These are phyloP conservation scores for Exobasidium rhododendri DNA, from an alignment of 1,284 basidiomycete genomes.

Conservation along the genomic window DNA sequence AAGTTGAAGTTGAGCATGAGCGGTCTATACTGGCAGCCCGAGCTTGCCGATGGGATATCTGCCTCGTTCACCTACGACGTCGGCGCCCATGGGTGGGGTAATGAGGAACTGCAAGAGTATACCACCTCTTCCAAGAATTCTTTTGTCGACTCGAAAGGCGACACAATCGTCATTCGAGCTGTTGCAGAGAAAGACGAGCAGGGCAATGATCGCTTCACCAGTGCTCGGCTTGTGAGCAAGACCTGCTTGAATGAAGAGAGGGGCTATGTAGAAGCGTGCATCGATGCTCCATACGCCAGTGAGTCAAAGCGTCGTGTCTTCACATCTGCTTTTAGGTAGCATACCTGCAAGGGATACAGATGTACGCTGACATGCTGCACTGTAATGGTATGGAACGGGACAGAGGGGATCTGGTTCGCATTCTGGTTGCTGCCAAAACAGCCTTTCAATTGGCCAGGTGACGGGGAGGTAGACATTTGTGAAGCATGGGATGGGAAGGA, in stretches of 20 bases:
- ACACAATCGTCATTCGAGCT: constrained; percentile 3
- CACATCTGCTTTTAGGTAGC: neutral
- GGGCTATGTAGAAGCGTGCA: constrained; percentile 8
- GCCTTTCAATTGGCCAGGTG: constrained; percentile 9
- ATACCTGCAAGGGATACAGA: neutral
- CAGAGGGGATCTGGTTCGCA: constrained; percentile 6
- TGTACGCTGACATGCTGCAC: no score
- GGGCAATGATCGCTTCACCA: neutral
- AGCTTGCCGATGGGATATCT: neutral
- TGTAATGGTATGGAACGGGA: neutral
- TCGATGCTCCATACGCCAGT: constrained; percentile 1
- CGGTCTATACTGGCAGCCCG: neutral
- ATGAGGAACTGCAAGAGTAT: constrained; percentile 7
- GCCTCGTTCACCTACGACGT: constrained; percentile 8
- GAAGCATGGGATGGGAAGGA: constrained; percentile 7
- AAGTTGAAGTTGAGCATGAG: no score
- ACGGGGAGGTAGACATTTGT: constrained; percentile 9
- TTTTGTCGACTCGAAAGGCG: neutral
- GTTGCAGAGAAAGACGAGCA: neutral
- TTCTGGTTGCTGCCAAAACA: constrained; percentile 11
- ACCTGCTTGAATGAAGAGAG: neutral
- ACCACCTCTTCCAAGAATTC: constrained; percentile 6
- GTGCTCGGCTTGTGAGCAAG: constrained; percentile 7
- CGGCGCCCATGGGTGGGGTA: constrained; percentile 9
- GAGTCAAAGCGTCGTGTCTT: neutral